phyloP scores from a whole-genome alignment of 495 filamentous ascomycete genomes.

The Lichenothelia convexa region DNA sequence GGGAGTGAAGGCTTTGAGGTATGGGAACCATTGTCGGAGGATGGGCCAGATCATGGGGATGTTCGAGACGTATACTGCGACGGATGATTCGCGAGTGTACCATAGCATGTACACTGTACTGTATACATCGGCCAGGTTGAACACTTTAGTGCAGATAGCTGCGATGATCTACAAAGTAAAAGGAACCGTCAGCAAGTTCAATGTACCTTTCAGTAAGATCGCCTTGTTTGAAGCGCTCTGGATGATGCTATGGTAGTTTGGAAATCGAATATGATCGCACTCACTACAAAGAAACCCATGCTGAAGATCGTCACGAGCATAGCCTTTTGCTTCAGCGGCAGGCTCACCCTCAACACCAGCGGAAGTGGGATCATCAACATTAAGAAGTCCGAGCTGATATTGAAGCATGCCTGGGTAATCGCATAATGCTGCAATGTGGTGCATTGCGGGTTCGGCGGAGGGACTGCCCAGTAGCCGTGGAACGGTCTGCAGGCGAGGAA shows the following conservation, averaged over 20 bases:
- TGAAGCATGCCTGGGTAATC: conserved; percentile 12
- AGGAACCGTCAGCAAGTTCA: not conserved
- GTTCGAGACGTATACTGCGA: conserved; percentile 14
- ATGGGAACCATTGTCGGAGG: conserved; percentile 2
- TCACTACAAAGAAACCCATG: conserved; percentile 15
- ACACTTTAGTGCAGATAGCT: conserved; percentile 12
- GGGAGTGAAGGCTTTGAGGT: not conserved
- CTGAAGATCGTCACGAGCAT: conserved; percentile 10
- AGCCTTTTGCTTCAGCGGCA: conserved; percentile 10
- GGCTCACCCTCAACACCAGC: conserved; percentile 4
- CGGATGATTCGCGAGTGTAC: conserved; percentile 13
- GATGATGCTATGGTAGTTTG: too few species aligned
- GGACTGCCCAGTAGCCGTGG: conserved; percentile 17
- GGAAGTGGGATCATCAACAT: conserved; percentile 11
- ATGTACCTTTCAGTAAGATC: too few species aligned
- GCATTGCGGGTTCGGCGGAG: conserved; percentile 13
- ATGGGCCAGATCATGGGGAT: conserved; percentile 14
- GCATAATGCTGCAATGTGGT: conserved; percentile 12
- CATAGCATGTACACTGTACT: conserved; percentile 13
- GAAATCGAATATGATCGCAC: not conserved
- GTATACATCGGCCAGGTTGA: conserved; percentile 13
- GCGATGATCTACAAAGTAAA: conserved; percentile 9
- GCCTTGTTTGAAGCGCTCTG: too few species aligned
- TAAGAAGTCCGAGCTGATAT: conserved; percentile 9
- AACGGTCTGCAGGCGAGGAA: conserved; percentile 15